Evolutionary conservation across 129 eudicot species (phyloP).

Genomic region (Artemisia annua): DNA sequence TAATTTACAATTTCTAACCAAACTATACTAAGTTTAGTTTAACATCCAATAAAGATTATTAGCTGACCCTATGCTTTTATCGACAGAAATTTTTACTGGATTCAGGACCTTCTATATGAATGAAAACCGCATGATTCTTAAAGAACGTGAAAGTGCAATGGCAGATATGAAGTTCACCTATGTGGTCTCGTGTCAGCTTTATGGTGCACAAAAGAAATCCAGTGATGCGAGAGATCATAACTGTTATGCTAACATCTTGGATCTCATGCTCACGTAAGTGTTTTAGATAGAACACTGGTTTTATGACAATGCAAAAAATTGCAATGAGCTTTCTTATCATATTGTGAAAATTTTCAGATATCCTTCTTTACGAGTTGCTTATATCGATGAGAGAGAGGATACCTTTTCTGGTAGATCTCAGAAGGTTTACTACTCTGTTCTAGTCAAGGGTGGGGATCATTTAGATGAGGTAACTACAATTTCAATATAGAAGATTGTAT

Average conservation of each 20-base stretch:
- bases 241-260: constrained; percentile 72
- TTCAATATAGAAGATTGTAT: not conserved
- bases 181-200: constrained; percentile 95
- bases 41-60: too few relatives aligned
- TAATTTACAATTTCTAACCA: too few relatives aligned
- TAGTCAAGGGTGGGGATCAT: constrained; percentile 95
- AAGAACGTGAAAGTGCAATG: constrained; percentile 79
- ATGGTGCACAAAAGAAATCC: constrained; percentile 94
- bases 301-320: not conserved
- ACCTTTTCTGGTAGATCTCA: constrained; percentile 54
- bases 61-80: constrained; percentile 27
- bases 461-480: constrained; percentile 72
- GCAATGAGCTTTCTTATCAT: constrained; percentile 10
- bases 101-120: constrained; percentile 66
- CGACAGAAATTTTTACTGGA: constrained; percentile 81
- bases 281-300: not conserved
- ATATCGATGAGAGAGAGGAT: constrained; percentile 88
- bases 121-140: constrained; percentile 40
- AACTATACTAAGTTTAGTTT: too few relatives aligned
- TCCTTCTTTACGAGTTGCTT: constrained; percentile 95
- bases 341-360: constrained; percentile 46
- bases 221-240: constrained; percentile 61
- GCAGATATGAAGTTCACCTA: constrained; percentile 96
- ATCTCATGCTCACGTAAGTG: constrained; percentile 80
- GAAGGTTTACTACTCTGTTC: constrained; percentile 89